Evolutionary conservation across 805 yeast genomes (phyloP).

Genomic region (Sugiyamaella floridensis): DNA sequence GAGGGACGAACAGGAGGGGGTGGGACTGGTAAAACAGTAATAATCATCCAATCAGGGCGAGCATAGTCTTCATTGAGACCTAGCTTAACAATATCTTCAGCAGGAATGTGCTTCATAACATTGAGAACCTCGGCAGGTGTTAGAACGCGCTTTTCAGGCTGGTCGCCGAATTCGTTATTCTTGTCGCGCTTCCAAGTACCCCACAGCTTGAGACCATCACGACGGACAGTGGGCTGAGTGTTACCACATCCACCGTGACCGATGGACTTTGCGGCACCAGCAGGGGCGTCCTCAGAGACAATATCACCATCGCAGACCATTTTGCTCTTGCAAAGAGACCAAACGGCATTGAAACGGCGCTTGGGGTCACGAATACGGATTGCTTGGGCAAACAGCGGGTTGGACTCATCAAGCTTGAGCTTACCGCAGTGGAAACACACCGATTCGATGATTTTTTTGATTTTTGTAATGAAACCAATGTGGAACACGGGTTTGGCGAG

Average conservation of each 20-base stretch:
- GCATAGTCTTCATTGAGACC: constrained; percentile 96
- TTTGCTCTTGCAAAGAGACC: constrained; percentile 86
- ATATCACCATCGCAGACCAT: constrained; percentile 90
- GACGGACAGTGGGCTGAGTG: constrained; percentile 89
- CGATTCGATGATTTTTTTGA: constrained; percentile 91
- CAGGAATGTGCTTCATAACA: constrained; percentile 84
- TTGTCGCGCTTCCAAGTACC: constrained; percentile 98
- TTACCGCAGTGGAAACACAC: constrained; percentile 99
- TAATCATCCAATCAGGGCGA: constrained; percentile 97
- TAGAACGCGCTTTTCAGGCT: constrained; percentile 84
- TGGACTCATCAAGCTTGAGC: constrained; percentile 74
- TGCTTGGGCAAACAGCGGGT: constrained; percentile 79
- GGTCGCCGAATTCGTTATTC: constrained; percentile 73
- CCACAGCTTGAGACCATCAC: constrained; percentile 91
- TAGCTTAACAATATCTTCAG: constrained; percentile 70
- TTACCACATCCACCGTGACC: constrained; percentile 97
- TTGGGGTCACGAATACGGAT: constrained; percentile 86
- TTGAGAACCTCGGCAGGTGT: constrained; percentile 84
- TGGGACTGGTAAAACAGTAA: constrained; percentile 97
- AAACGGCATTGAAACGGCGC: constrained; percentile 92
- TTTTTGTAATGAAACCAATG: constrained; percentile 84
- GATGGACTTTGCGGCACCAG: constrained; percentile 29
- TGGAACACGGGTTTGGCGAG: constrained; percentile 98
- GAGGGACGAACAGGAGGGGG: constrained; percentile 99
- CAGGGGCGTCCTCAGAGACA: constrained; percentile 29